Percentiles rank a stretch among this genome's conserved stretches.
Evolutionary conservation across 345 rosid species (phyloP).

Genomic region (Physaria fendleri): DNA sequence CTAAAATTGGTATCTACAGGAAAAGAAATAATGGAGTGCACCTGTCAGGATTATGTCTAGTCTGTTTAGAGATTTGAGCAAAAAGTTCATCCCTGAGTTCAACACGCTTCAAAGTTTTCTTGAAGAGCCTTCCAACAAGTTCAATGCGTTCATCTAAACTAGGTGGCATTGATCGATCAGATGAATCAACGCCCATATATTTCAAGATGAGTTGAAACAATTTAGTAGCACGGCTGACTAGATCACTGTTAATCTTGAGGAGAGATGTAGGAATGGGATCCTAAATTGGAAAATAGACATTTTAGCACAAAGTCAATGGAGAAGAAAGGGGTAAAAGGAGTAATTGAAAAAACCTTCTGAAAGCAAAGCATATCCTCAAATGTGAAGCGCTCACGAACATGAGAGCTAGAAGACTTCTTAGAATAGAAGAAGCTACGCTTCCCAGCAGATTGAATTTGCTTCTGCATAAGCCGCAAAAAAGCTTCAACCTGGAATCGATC

Average conservation of each 20-base stretch:
- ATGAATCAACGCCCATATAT: constrained; percentile 90
- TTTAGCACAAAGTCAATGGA: not conserved
- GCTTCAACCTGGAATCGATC: constrained; percentile 98
- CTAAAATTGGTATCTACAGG: not conserved
- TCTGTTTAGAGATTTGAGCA: constrained; percentile 93
- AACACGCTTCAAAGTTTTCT: constrained; percentile 80
- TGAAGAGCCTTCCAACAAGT: constrained; percentile 76
- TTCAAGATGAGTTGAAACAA: constrained; percentile 78
- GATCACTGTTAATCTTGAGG: constrained; percentile 75
- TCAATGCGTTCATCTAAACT: constrained; percentile 82
- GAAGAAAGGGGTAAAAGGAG: not conserved
- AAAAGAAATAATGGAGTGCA: constrained; percentile 16
- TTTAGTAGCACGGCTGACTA: constrained; percentile 78
- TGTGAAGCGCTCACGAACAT: constrained; percentile 74
- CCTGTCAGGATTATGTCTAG: constrained; percentile 93
- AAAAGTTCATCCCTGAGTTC: constrained; percentile 97
- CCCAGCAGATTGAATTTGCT: constrained; percentile 83
- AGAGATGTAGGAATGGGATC: constrained; percentile 95
- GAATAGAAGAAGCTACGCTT: constrained; percentile 79
- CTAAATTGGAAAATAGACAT: constrained; percentile 32
- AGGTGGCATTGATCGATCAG: constrained; percentile 62
- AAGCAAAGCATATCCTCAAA: constrained; percentile 96
- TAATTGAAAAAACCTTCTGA: constrained; percentile 61
- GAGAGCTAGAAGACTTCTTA: constrained; percentile 64
- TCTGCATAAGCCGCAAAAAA: constrained; percentile 87